phyloP scores from a whole-genome alignment of 805 yeast species.

The Starmera caribaea region DNA sequence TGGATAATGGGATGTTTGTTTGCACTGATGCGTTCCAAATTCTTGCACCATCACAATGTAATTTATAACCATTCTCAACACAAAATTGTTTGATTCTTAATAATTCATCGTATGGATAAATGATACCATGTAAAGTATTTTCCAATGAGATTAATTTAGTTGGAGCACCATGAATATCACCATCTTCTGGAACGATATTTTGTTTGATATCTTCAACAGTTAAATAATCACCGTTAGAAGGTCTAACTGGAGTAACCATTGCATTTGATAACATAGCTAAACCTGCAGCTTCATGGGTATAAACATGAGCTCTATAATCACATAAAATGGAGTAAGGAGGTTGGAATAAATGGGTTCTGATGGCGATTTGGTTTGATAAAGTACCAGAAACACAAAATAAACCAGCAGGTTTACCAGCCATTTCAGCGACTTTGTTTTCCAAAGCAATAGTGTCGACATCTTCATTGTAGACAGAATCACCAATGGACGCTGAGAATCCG shows the following conservation, averaged over 20 bases:
- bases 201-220: conserved; percentile 71
- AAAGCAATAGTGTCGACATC: conserved; percentile 60
- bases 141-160: conserved; percentile 78
- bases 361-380: conserved; percentile 77
- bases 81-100: conserved; percentile 64
- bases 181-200: conserved; percentile 59
- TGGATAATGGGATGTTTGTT: conserved; percentile 41
- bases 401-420: conserved; percentile 77
- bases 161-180: conserved; percentile 83
- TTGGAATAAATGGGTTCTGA: conserved; percentile 64
- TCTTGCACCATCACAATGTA: conserved; percentile 93
- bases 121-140: conserved; percentile 77
- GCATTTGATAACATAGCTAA: conserved; percentile 84
- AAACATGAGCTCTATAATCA: conserved; percentile 81
- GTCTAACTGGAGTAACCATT: conserved; percentile 77
- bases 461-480: conserved; percentile 84
- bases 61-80: conserved; percentile 39
- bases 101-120: conserved; percentile 75
- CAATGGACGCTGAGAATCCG: conserved; percentile 47
- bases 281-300: conserved; percentile 83
- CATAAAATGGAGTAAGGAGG: conserved; percentile 82
- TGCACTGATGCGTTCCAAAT: conserved; percentile 81
- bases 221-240: conserved; percentile 64
- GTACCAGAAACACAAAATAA: conserved; percentile 86
- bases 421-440: conserved; percentile 51